A percentile compares a stretch with the other conserved stretches of the same genome.
phyloP scores from a whole-genome alignment of 2,329 filamentous ascomycete species.

The Ascochyta pisi region DNA sequence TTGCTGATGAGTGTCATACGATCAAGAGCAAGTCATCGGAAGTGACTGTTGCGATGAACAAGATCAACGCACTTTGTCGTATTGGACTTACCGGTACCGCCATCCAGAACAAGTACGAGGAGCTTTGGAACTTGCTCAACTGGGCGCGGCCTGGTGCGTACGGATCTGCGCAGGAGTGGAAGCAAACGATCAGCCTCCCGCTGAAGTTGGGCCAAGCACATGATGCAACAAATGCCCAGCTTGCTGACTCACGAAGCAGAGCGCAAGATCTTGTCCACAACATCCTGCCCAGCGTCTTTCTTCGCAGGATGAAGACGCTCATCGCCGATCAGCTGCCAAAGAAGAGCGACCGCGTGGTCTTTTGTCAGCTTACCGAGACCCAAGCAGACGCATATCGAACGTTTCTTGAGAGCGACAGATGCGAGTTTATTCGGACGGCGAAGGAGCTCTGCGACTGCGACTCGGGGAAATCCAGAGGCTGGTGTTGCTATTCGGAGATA shows the following conservation, averaged over 20 bases:
- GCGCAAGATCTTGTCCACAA: constrained; percentile 86
- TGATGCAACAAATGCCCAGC: constrained; percentile 82
- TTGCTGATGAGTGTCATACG: constrained; percentile 91
- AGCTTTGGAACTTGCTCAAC: constrained; percentile 93
- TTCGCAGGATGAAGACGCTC: constrained; percentile 89
- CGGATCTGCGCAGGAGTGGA: constrained; percentile 77
- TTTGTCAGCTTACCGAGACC: constrained; percentile 84
- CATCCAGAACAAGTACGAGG: constrained; percentile 97
- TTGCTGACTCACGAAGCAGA: constrained; percentile 80
- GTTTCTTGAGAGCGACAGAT: constrained; percentile 75
- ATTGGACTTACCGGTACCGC: constrained; percentile 95
- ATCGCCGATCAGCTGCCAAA: constrained; percentile 93
- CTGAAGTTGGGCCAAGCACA: constrained; percentile 90
- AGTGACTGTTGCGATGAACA: constrained; percentile 84
- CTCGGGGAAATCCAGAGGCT: constrained; percentile 74
- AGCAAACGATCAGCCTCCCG: constrained; percentile 75
- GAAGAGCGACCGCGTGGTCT: constrained; percentile 93
- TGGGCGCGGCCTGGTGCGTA: constrained; percentile 89
- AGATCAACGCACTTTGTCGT: constrained; percentile 88
- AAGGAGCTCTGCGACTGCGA: constrained; percentile 73
- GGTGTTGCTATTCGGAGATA: constrained; percentile 74
- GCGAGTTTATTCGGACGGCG: constrained; percentile 72
- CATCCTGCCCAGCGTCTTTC: constrained; percentile 85
- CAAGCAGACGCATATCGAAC: constrained; percentile 85
- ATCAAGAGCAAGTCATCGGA: constrained; percentile 82